phyloP scores from a whole-genome alignment of 2,329 filamentous ascomycete genomes.

The Verticillium albo-atrum region DNA sequence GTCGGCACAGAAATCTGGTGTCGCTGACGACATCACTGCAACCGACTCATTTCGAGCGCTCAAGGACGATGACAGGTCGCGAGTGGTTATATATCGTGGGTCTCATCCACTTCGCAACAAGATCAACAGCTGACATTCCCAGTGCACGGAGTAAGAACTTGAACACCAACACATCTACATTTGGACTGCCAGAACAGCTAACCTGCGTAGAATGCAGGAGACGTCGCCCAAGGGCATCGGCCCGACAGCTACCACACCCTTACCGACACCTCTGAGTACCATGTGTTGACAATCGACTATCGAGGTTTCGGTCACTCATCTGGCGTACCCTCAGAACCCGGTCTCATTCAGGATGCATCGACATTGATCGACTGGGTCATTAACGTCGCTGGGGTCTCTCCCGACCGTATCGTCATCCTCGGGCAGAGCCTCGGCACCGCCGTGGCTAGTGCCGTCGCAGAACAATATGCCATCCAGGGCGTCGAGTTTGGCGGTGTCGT shows the following conservation, averaged over 20 bases:
- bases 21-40: slow-evolving; percentile 48
- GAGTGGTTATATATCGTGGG: slow-evolving; percentile 61
- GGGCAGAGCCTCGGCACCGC: slow-evolving; percentile 89
- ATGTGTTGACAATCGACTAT: slow-evolving; percentile 87
- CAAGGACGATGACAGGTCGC: slow-evolving; percentile 57
- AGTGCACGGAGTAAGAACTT: slow-evolving; percentile 58
- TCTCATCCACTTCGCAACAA: slow-evolving; percentile 6
- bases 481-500: slow-evolving; percentile 75
- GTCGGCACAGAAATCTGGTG: slow-evolving; percentile 43
- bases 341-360: slow-evolving; percentile 74
- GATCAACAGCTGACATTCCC: slow-evolving; percentile 1
- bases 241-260: slow-evolving; percentile 74
- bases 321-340: slow-evolving; percentile 74
- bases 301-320: slow-evolving; percentile 81
- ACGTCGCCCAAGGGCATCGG: slow-evolving; percentile 73
- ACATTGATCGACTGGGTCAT: slow-evolving; percentile 71
- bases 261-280: slow-evolving; percentile 67
- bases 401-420: slow-evolving; percentile 71
- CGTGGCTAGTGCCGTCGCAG: slow-evolving; percentile 68
- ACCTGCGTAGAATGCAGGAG: slow-evolving; percentile 70
- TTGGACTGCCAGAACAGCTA: neutral
- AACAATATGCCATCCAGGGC: slow-evolving; percentile 58
- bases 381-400: slow-evolving; percentile 56
- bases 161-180: neutral
- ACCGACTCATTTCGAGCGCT: slow-evolving; percentile 58